Evolutionary conservation across 352 stramenopile species (phyloP).

Genomic region (Pythium graminicola): DNA sequence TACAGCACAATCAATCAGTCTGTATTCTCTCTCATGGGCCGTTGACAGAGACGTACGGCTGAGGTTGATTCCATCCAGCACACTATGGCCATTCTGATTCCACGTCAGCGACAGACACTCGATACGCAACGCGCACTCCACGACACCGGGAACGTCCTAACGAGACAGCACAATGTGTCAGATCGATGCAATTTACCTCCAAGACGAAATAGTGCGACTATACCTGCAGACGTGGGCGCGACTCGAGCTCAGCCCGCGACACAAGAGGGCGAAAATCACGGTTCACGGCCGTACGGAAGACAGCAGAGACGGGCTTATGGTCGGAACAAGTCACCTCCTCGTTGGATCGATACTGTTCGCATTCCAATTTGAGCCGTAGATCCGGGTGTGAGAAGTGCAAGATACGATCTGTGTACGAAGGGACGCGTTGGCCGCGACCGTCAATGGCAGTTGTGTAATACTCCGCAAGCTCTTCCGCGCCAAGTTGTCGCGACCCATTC

Average conservation of each 20-base stretch:
- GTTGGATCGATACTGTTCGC: constrained; percentile 61
- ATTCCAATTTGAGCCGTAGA: constrained; percentile 53
- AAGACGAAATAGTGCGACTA: neutral
- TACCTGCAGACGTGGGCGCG: constrained; percentile 48
- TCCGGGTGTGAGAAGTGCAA: constrained; percentile 74
- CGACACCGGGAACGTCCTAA: constrained; percentile 45
- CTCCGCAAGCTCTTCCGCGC: constrained; percentile 25
- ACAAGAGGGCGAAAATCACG: constrained; percentile 46
- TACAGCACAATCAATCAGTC: no score
- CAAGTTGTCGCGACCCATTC: neutral
- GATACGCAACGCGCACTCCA: constrained; percentile 52
- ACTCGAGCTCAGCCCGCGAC: constrained; percentile 34
- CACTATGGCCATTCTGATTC: constrained; percentile 27
- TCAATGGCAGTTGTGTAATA: constrained; percentile 58
- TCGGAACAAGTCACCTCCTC: constrained; percentile 73
- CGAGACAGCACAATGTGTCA: no score
- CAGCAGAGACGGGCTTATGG: constrained; percentile 73
- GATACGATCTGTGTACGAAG: constrained; percentile 89
- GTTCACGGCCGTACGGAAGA: constrained; percentile 68
- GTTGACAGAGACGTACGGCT: constrained; percentile 15
- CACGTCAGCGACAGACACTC: constrained; percentile 47
- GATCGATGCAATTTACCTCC: no score
- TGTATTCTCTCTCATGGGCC: no score
- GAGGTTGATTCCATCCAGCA: constrained; percentile 20
- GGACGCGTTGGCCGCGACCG: constrained; percentile 57